These are phyloP conservation scores for Mortierella sp. DNA, from an alignment of 371 early-diverging fungal genomes.

Conservation along the genomic window DNA sequence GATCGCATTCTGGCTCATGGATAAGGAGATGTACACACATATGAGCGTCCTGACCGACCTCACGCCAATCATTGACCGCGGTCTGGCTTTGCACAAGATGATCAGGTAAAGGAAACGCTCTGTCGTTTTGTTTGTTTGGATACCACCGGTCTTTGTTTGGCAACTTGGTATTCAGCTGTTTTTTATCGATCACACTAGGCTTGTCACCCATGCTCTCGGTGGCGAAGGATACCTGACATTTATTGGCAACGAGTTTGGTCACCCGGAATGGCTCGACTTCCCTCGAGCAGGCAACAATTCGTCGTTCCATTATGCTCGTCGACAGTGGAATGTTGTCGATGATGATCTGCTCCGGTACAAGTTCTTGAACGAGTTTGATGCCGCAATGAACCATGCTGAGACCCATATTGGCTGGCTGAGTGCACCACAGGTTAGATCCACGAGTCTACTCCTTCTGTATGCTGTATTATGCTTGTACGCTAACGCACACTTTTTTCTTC, in stretches of 20 bases:
- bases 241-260: constrained; percentile 98
- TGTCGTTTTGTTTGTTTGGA: neutral
- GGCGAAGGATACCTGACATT: constrained; percentile 97
- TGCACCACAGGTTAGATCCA: constrained; percentile 61
- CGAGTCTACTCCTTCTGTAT: neutral
- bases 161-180: neutral
- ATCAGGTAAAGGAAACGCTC: constrained; percentile 80
- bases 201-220: constrained; percentile 89
- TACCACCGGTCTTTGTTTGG: too few relatives aligned
- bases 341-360: constrained; percentile 90
- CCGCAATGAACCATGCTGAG: constrained; percentile 85
- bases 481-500: neutral
- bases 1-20: constrained; percentile 98
- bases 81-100: constrained; percentile 95
- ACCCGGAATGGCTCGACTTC: constrained; percentile 99
- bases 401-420: constrained; percentile 76
- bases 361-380: constrained; percentile 91
- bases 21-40: constrained; percentile 96
- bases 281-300: constrained; percentile 92
- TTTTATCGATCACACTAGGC: too few relatives aligned
- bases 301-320: constrained; percentile 95
- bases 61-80: constrained; percentile 94
- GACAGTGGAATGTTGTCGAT: constrained; percentile 93
- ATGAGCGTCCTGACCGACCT: constrained; percentile 87
- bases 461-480: neutral